A percentile compares a stretch with the other conserved stretches of the same genome.
Evolutionary conservation across 2,329 filamentous ascomycete genomes (phyloP).

Genomic region (Hymenoscyphus linearis): DNA sequence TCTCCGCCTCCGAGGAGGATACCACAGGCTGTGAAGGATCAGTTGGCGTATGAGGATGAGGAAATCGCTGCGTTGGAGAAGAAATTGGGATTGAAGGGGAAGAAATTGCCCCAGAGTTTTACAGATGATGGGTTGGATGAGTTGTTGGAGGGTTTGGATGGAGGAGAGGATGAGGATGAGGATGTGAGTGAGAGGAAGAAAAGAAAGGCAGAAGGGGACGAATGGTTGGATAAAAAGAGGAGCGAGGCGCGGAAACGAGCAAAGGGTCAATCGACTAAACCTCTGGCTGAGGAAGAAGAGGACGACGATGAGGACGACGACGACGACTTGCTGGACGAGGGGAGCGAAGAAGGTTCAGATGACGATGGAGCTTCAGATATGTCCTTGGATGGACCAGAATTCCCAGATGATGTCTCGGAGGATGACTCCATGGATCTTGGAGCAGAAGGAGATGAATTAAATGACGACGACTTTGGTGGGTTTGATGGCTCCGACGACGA

Average conservation of each 20-base stretch:
- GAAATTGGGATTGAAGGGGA: slow-evolving; percentile 73
- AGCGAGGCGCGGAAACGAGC: slow-evolving; percentile 36
- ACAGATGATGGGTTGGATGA: slow-evolving; percentile 79
- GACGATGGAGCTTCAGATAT: slow-evolving; percentile 30
- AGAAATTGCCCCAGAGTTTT: slow-evolving; percentile 65
- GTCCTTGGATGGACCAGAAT: slow-evolving; percentile 27
- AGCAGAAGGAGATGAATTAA: slow-evolving; percentile 26
- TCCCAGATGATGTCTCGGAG: slow-evolving; percentile 26
- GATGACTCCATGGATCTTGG: slow-evolving; percentile 17
- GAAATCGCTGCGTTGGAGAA: slow-evolving; percentile 86
- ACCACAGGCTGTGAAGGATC: slow-evolving; percentile 46
- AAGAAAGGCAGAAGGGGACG: slow-evolving; percentile 51
- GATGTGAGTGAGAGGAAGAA: slow-evolving; percentile 45
- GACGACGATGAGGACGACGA: slow-evolving; percentile 17
- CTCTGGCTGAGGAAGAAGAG: slow-evolving; percentile 15
- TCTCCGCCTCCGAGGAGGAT: slow-evolving; percentile 20
- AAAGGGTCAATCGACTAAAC: not conserved
- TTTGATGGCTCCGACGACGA: slow-evolving; percentile 35
- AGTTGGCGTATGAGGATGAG: slow-evolving; percentile 73
- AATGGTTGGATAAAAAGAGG: slow-evolving; percentile 56
- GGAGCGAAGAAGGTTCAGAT: slow-evolving; percentile 28
- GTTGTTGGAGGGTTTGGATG: slow-evolving; percentile 64
- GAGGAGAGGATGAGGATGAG: slow-evolving; percentile 40
- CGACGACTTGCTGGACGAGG: slow-evolving; percentile 7
- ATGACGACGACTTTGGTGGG: slow-evolving; percentile 34